These are phyloP conservation scores for Helianthus tuberosus DNA, from an alignment of 129 eudicot genomes.

Conservation along the genomic window DNA sequence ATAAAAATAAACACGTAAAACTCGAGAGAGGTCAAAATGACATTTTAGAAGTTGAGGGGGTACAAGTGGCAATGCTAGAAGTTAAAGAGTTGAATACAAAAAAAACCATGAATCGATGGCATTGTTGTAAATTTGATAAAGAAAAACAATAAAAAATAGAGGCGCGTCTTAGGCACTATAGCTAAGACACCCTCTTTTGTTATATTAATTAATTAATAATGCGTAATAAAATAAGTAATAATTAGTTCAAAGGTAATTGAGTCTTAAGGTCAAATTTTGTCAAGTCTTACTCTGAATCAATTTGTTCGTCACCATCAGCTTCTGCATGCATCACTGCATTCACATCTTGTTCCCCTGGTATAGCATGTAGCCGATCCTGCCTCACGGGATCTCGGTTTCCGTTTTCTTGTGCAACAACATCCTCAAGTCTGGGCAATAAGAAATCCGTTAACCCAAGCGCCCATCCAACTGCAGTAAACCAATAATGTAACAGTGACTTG, in stretches of 20 bases:
- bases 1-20: too few species aligned
- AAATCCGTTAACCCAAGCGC: slow-evolving; percentile 85
- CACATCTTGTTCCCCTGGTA: slow-evolving; percentile 43
- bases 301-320: slow-evolving; percentile 53
- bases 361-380: slow-evolving; percentile 53
- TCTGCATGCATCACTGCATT: slow-evolving; percentile 54
- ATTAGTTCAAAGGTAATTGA: neutral
- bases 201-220: neutral
- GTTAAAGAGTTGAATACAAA: too few species aligned
- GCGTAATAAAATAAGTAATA: neutral
- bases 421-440: slow-evolving; percentile 79
- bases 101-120: too few species aligned
- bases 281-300: slow-evolving; percentile 66
- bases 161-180: too few species aligned
- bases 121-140: too few species aligned
- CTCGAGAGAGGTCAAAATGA: too few species aligned
- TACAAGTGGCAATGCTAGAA: too few species aligned
- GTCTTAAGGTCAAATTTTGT: neutral
- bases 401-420: slow-evolving; percentile 56
- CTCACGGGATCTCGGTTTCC: slow-evolving; percentile 59
- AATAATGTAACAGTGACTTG: slow-evolving; percentile 78
- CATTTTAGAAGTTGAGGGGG: too few species aligned
- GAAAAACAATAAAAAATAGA: too few species aligned
- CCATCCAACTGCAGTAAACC: slow-evolving; percentile 89
- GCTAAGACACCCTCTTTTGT: too few species aligned